phyloP scores from a whole-genome alignment of 2,329 filamentous ascomycete species.

The Monosporascus cannonballus region DNA sequence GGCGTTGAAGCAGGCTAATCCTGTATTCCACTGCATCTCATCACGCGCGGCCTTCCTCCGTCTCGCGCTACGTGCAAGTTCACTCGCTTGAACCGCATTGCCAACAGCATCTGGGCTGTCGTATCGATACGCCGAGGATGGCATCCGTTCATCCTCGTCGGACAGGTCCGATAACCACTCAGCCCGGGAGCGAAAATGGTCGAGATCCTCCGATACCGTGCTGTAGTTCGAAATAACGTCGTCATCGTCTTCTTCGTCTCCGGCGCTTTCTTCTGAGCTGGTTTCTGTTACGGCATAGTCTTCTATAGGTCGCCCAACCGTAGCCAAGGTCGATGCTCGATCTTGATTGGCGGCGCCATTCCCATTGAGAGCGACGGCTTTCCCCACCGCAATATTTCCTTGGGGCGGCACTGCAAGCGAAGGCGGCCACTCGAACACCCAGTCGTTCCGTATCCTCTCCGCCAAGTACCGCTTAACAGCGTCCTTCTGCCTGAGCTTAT shows the following conservation, averaged over 20 bases:
- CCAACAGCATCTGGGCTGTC: conserved; percentile 44
- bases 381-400: background rate
- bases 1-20: conserved; percentile 71
- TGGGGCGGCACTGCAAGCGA: background rate
- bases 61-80: conserved; percentile 46
- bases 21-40: conserved; percentile 73
- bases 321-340: too few species aligned
- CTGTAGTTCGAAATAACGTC: conserved; percentile 35
- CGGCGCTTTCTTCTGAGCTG: conserved; percentile 26
- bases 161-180: conserved; percentile 56
- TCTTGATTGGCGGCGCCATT: background rate
- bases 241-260: conserved; percentile 37
- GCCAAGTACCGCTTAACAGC: conserved; percentile 52
- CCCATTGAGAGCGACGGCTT: too few species aligned
- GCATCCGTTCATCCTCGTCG: conserved; percentile 36
- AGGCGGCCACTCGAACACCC: conserved; percentile 52
- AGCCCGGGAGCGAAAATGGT: conserved; percentile 42
- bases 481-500: conserved; percentile 58
- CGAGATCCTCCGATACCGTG: conserved; percentile 44
- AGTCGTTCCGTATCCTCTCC: conserved; percentile 51
- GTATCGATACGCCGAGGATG: conserved; percentile 44
- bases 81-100: conserved; percentile 31
- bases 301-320: conserved; percentile 4
- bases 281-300: conserved; percentile 12
- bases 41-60: conserved; percentile 53